Percentiles rank a stretch among this genome's conserved stretches.
Conservation (phyloP, 2,329 filamentous ascomycete species). For the Claviceps sp. region DNA sequence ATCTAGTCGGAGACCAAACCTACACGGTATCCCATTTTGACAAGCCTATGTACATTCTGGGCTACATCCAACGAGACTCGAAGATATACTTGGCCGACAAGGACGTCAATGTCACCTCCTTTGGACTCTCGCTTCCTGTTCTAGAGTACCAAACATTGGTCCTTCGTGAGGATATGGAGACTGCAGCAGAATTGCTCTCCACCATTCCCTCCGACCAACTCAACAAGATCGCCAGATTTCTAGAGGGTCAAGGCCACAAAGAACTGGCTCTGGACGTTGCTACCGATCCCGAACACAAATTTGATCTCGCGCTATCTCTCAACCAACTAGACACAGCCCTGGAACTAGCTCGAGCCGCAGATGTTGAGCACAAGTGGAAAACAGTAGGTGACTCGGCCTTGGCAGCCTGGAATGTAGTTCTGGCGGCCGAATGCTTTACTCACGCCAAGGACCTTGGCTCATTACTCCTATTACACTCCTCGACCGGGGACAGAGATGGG, state of each 20-base stretch:
- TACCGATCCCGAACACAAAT: slow-evolving; percentile 90
- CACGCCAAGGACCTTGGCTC: slow-evolving; percentile 85
- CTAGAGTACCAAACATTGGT: slow-evolving; percentile 96
- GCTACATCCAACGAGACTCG: slow-evolving; percentile 92
- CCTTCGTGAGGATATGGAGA: slow-evolving; percentile 83
- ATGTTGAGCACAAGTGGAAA: slow-evolving; percentile 97
- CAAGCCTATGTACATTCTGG: slow-evolving; percentile 84
- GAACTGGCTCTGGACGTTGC: slow-evolving; percentile 89
- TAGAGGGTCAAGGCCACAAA: slow-evolving; percentile 95
- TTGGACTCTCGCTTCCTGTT: slow-evolving; percentile 78
- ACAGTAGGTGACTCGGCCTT: slow-evolving; percentile 87
- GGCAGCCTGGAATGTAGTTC: slow-evolving; percentile 67
- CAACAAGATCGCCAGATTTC: slow-evolving; percentile 95
- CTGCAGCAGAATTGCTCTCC: slow-evolving; percentile 70
- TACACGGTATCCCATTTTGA: slow-evolving; percentile 98
- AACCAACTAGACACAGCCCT: slow-evolving; percentile 77
- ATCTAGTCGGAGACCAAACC: slow-evolving; percentile 92
- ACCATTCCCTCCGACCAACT: slow-evolving; percentile 85
- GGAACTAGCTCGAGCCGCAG: slow-evolving; percentile 67
- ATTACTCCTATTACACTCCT: slow-evolving; percentile 75
- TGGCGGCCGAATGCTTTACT: slow-evolving; percentile 87
- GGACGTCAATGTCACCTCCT: slow-evolving; percentile 84
- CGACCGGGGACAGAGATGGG: slow-evolving; percentile 66
- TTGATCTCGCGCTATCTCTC: slow-evolving; percentile 76
- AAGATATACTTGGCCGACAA: slow-evolving; percentile 92